These are phyloP conservation scores for Ustilago sp. DNA, from an alignment of 1,284 basidiomycete genomes.

Conservation along the genomic window DNA sequence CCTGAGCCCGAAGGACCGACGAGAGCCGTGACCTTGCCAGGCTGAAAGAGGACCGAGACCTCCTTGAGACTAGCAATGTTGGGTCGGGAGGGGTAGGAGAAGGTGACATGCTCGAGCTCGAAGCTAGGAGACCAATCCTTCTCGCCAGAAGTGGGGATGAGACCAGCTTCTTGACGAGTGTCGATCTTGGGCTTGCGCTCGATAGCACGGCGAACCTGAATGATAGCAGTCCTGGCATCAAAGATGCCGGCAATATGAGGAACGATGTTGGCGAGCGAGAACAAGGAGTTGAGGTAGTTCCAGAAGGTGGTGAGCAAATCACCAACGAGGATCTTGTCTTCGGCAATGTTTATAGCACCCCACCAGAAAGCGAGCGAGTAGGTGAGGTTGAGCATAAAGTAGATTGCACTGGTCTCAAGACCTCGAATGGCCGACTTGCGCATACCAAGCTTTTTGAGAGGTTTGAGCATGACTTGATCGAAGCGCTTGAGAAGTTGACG, in stretches of 20 bases:
- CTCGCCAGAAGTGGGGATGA: constrained; percentile 22
- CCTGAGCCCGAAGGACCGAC: constrained; percentile 67
- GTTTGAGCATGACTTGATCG: constrained; percentile 66
- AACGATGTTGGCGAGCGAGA: constrained; percentile 64
- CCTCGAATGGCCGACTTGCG: constrained; percentile 64
- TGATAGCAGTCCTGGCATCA: constrained; percentile 55
- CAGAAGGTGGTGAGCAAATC: constrained; percentile 62
- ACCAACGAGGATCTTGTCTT: constrained; percentile 52
- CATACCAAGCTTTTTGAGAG: constrained; percentile 66
- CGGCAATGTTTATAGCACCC: constrained; percentile 53
- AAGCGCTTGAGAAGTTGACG: constrained; percentile 66
- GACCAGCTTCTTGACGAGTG: constrained; percentile 53
- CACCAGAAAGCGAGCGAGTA: constrained; percentile 64
- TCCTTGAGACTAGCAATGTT: constrained; percentile 54
- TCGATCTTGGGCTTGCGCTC: constrained; percentile 66
- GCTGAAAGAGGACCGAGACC: constrained; percentile 54
- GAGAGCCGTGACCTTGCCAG: constrained; percentile 69
- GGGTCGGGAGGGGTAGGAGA: constrained; percentile 64
- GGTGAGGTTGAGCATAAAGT: constrained; percentile 55
- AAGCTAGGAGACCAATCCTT: constrained; percentile 53
- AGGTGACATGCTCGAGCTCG: constrained; percentile 59
- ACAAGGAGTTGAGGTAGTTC: constrained; percentile 65
- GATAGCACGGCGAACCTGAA: constrained; percentile 58
- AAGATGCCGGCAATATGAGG: constrained; percentile 63
- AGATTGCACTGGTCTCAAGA: constrained; percentile 55